These are phyloP conservation scores for Mortierella alpina DNA, from an alignment of 192 early-diverging fungal genomes.

Conservation along the genomic window DNA sequence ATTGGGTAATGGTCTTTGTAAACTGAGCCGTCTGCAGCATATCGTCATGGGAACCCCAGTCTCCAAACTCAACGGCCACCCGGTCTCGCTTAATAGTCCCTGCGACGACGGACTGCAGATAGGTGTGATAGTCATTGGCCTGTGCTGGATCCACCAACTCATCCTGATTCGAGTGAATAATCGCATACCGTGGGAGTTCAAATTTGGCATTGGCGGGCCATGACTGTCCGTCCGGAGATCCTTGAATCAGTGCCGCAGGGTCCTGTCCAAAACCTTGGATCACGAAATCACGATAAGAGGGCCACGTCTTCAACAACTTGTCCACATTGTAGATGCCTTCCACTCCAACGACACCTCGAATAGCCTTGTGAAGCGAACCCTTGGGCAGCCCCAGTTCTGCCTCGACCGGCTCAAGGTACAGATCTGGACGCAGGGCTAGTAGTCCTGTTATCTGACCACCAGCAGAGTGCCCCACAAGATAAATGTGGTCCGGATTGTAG, in stretches of 20 bases:
- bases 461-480: conserved; percentile 80
- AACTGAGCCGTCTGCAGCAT: conserved; percentile 49
- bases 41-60: conserved; percentile 47
- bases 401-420: conserved; percentile 27
- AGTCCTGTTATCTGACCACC: conserved; percentile 80
- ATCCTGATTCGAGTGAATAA: conserved; percentile 77
- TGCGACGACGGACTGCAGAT: conserved; percentile 41
- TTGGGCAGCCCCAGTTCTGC: conserved; percentile 8
- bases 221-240: conserved; percentile 60
- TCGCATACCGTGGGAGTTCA: conserved; percentile 59
- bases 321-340: conserved; percentile 90
- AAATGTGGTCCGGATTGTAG: conserved; percentile 55
- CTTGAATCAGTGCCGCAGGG: conserved; percentile 44
- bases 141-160: conserved; percentile 75
- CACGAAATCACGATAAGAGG: conserved; percentile 79
- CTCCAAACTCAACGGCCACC: conserved; percentile 44
- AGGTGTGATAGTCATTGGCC: conserved; percentile 53
- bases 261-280: conserved; percentile 72
- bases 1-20: conserved; percentile 24
- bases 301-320: conserved; percentile 67
- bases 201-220: background rate
- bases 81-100: background rate
- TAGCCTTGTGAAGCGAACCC: conserved; percentile 33
- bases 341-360: conserved; percentile 76
- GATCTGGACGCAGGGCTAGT: conserved; percentile 65